Percentiles rank a stretch among this genome's conserved stretches.
These are phyloP conservation scores for Canavalia ensiformis DNA, from an alignment of 306 rosid species.

Conservation along the genomic window DNA sequence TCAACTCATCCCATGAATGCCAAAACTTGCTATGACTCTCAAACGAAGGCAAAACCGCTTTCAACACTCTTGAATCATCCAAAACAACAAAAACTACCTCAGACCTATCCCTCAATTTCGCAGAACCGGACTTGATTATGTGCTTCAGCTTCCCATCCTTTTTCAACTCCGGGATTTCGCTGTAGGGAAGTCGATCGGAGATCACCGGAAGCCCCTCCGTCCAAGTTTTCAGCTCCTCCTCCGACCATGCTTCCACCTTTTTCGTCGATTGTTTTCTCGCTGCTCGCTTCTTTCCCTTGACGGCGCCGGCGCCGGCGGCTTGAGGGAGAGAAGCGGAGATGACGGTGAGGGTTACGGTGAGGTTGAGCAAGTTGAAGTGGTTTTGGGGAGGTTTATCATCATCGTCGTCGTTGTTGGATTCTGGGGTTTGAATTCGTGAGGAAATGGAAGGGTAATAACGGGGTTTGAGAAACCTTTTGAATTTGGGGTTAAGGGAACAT, in stretches of 20 bases:
- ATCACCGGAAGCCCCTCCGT: conserved; percentile 75
- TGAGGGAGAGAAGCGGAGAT: conserved; percentile 74
- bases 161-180: conserved; percentile 63
- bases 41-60: conserved; percentile 79
- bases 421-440: conserved; percentile 55
- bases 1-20: conserved; percentile 75
- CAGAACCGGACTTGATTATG: conserved; percentile 65
- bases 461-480: conserved; percentile 46
- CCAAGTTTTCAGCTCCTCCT: conserved; percentile 81
- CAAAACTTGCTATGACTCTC: conserved; percentile 71
- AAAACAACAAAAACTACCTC: conserved; percentile 77
- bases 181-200: conserved; percentile 82
- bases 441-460: conserved; percentile 53
- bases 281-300: conserved; percentile 64
- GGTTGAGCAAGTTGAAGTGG: conserved; percentile 62
- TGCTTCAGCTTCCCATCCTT: conserved; percentile 79
- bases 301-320: conserved; percentile 51
- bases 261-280: conserved; percentile 62
- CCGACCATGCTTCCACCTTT: conserved; percentile 70
- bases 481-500: conserved; percentile 47
- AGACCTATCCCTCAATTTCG: conserved; percentile 54
- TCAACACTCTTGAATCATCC: conserved; percentile 78
- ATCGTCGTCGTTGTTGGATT: conserved; percentile 29
- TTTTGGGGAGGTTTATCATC: conserved; percentile 42
- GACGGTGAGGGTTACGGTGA: conserved; percentile 79